phyloP scores from a whole-genome alignment of 805 yeast genomes.

The Hermanozyma aechmeae region DNA sequence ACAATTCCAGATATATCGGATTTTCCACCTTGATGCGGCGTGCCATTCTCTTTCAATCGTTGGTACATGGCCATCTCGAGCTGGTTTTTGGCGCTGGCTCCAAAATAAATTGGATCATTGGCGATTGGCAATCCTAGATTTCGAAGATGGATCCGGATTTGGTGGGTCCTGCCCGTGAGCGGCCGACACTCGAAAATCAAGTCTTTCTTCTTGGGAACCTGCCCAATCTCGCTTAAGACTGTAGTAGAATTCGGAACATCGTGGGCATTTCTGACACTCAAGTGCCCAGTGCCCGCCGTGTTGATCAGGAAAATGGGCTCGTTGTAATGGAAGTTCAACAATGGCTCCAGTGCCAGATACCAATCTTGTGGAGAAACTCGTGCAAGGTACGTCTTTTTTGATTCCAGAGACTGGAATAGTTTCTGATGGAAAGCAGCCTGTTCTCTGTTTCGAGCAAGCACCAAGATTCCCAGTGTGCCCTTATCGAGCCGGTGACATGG shows the following conservation, averaged over 20 bases:
- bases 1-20: background rate
- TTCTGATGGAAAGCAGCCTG: background rate
- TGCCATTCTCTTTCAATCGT: background rate
- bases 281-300: slow-evolving; percentile 19
- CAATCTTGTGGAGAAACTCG: slow-evolving; percentile 27
- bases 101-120: slow-evolving; percentile 7
- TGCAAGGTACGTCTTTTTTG: slow-evolving; percentile 22
- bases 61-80: background rate
- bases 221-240: slow-evolving; percentile 18
- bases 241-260: slow-evolving; percentile 25
- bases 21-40: background rate
- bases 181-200: slow-evolving; percentile 38
- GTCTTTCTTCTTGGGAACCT: slow-evolving; percentile 17
- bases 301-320: slow-evolving; percentile 34
- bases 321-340: slow-evolving; percentile 33
- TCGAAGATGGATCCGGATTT: slow-evolving; percentile 45
- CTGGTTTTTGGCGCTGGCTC: slow-evolving; percentile 1
- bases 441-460: slow-evolving; percentile 19
- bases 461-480: slow-evolving; percentile 41
- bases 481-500: slow-evolving; percentile 43
- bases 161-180: slow-evolving; percentile 47
- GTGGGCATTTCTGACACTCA: slow-evolving; percentile 15
- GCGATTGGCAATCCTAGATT: slow-evolving; percentile 25
- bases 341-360: slow-evolving; percentile 38
- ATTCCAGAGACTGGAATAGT: slow-evolving; percentile 13